These are phyloP conservation scores for Suillus clintonianus DNA, from an alignment of 768 basidiomycete genomes.

Conservation along the genomic window DNA sequence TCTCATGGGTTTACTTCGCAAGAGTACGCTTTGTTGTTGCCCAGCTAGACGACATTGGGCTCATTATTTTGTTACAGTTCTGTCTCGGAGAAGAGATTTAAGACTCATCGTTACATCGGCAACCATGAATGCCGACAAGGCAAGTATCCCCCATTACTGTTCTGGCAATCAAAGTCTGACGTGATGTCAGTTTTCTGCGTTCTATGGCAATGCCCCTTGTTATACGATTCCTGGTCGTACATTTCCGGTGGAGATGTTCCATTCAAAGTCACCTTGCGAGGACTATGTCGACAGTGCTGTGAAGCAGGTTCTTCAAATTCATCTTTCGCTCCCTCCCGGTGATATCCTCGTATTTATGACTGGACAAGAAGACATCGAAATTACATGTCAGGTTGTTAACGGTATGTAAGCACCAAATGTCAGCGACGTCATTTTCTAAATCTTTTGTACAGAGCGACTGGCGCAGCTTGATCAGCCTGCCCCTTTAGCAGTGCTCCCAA, in stretches of 20 bases:
- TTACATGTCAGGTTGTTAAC: constrained; percentile 91
- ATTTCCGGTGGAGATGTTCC: constrained; percentile 96
- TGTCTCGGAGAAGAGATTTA: constrained; percentile 88
- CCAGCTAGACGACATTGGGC: neutral
- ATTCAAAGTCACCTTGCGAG: constrained; percentile 96
- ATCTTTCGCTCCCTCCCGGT: constrained; percentile 88
- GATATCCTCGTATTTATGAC: constrained; percentile 99
- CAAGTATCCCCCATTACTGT: constrained; percentile 27
- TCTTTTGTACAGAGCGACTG: constrained; percentile 70
- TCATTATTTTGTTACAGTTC: constrained; percentile 44
- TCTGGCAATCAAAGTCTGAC: constrained; percentile 2
- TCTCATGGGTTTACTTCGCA: constrained; percentile 92
- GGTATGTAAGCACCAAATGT: constrained; percentile 47
- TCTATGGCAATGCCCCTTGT: constrained; percentile 93
- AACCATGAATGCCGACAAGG: constrained; percentile 99
- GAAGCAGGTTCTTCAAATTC: constrained; percentile 97
- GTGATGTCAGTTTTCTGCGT: constrained; percentile 82
- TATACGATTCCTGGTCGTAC: constrained; percentile 95
- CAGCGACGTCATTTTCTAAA: neutral
- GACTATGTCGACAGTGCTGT: constrained; percentile 98
- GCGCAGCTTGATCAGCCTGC: constrained; percentile 90
- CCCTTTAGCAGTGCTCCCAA: constrained; percentile 88
- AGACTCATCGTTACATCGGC: constrained; percentile 98
- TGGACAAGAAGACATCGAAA: constrained; percentile 98
- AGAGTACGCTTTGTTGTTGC: constrained; percentile 59